A percentile compares a stretch with the other conserved stretches of the same genome.
Conservation (phyloP, 805 yeast species). For the Ogataea paradorogensis region DNA sequence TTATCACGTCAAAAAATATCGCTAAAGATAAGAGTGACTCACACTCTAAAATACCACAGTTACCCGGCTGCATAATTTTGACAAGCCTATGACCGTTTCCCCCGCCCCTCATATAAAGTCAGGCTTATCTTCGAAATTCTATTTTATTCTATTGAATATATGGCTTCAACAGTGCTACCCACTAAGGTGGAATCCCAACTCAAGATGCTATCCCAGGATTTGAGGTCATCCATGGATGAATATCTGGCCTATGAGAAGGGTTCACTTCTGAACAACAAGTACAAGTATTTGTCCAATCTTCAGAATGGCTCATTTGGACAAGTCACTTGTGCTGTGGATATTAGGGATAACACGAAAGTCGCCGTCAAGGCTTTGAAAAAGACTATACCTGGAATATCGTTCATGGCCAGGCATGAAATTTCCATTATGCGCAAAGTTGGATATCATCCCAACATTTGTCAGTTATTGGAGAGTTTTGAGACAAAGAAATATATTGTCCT, state of each 20-base stretch:
- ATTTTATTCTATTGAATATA: not conserved
- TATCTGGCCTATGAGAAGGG: slow-evolving; percentile 42
- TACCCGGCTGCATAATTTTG: slow-evolving; percentile 10
- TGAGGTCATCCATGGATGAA: slow-evolving; percentile 34
- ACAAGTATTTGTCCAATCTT: slow-evolving; percentile 41
- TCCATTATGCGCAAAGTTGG: slow-evolving; percentile 41
- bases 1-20: slow-evolving; percentile 7
- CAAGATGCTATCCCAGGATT: slow-evolving; percentile 20
- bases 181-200: slow-evolving; percentile 19
- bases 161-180: slow-evolving; percentile 18
- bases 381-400: slow-evolving; percentile 38
- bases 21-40: slow-evolving; percentile 11
- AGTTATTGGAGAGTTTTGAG: slow-evolving; percentile 55
- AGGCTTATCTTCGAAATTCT: slow-evolving; percentile 3
- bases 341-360: slow-evolving; percentile 34
- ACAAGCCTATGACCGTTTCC: slow-evolving; percentile 7
- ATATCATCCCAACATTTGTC: slow-evolving; percentile 53
- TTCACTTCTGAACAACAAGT: slow-evolving; percentile 36
- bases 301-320: slow-evolving; percentile 63
- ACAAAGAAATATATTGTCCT: slow-evolving; percentile 49
- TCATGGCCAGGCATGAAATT: slow-evolving; percentile 56
- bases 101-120: slow-evolving; percentile 10
- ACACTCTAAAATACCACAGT: not conserved
- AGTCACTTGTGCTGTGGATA: slow-evolving; percentile 52
- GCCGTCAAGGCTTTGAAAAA: slow-evolving; percentile 56